These are phyloP conservation scores for Hypoxylon lienhwacheense DNA, from an alignment of 495 filamentous ascomycete genomes.

Conservation along the genomic window DNA sequence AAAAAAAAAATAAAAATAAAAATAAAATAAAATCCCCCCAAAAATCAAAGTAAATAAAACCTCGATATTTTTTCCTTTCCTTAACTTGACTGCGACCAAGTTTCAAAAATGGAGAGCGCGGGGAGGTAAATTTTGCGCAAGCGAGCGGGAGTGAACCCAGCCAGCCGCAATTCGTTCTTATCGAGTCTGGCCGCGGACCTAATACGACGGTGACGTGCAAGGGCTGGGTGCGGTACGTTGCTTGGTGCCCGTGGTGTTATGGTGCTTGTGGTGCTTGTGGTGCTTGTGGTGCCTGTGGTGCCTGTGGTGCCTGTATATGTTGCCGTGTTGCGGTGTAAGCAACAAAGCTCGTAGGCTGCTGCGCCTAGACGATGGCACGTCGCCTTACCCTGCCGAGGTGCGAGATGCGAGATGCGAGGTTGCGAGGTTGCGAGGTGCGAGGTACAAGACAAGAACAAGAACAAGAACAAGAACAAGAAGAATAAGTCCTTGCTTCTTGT, in stretches of 20 bases:
- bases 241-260: slow-evolving; percentile 24
- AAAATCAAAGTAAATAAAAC: too few species aligned
- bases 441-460: too few species aligned
- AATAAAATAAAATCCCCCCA: too few species aligned
- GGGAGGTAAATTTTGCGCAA: slow-evolving; percentile 38
- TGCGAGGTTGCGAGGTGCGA: too few species aligned
- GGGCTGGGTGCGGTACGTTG: slow-evolving; percentile 30
- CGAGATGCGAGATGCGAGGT: too few species aligned
- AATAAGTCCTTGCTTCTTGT: too few species aligned
- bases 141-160: slow-evolving; percentile 36
- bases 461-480: too few species aligned
- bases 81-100: slow-evolving; percentile 16
- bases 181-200: slow-evolving; percentile 36
- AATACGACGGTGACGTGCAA: slow-evolving; percentile 42
- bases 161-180: slow-evolving; percentile 37
- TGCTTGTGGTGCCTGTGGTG: too few species aligned
- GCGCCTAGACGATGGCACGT: slow-evolving; percentile 25
- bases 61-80: too few species aligned
- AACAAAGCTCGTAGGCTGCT: slow-evolving; percentile 26
- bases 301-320: too few species aligned
- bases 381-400: slow-evolving; percentile 13
- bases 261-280: too few species aligned
- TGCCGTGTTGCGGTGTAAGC: slow-evolving; percentile 39
- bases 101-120: slow-evolving; percentile 35
- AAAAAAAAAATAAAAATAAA: too few species aligned